These are phyloP conservation scores for Beauveria australis DNA, from an alignment of 2,329 filamentous ascomycete genomes.

Conservation along the genomic window DNA sequence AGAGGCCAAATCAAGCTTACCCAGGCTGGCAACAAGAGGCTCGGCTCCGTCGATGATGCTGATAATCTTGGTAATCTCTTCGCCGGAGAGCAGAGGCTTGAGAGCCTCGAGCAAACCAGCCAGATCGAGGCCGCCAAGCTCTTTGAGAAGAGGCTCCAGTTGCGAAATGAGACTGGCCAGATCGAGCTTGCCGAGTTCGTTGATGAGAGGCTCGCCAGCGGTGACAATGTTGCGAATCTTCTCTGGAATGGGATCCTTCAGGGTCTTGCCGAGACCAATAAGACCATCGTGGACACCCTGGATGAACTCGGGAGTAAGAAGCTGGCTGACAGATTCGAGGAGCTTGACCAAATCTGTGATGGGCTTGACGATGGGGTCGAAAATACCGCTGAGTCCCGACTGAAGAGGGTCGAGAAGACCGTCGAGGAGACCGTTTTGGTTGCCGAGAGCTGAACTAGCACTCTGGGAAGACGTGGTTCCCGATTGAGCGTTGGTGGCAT, in stretches of 20 bases:
- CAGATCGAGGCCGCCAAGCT: conserved; percentile 22
- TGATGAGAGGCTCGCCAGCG: conserved; percentile 30
- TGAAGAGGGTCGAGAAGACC: conserved; percentile 18
- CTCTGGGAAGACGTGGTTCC: conserved; percentile 13
- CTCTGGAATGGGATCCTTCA: conserved; percentile 24
- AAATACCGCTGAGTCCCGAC: conserved; percentile 6
- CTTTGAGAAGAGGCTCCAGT: conserved; percentile 19
- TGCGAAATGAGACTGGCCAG: conserved; percentile 15
- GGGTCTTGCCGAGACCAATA: conserved; percentile 29
- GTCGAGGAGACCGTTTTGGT: conserved; percentile 15
- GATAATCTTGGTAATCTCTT: conserved; percentile 23
- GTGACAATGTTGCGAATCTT: conserved; percentile 26
- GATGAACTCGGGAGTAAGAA: conserved; percentile 32
- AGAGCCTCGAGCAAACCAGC: conserved; percentile 22
- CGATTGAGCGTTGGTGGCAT: conserved; percentile 11
- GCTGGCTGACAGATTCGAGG: conserved; percentile 21
- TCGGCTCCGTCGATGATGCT: conserved; percentile 27
- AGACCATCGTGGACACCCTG: conserved; percentile 32
- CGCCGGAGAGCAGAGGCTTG: conserved; percentile 20
- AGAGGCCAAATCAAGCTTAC: conserved; percentile 23
- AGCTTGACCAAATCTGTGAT: conserved; percentile 21
- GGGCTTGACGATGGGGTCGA: conserved; percentile 16
- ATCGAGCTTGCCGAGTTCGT: conserved; percentile 14
- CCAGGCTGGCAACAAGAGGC: conserved; percentile 22
- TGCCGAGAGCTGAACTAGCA: background rate